phyloP scores from a whole-genome alignment of 345 rosid species.

The Populus tremula region DNA sequence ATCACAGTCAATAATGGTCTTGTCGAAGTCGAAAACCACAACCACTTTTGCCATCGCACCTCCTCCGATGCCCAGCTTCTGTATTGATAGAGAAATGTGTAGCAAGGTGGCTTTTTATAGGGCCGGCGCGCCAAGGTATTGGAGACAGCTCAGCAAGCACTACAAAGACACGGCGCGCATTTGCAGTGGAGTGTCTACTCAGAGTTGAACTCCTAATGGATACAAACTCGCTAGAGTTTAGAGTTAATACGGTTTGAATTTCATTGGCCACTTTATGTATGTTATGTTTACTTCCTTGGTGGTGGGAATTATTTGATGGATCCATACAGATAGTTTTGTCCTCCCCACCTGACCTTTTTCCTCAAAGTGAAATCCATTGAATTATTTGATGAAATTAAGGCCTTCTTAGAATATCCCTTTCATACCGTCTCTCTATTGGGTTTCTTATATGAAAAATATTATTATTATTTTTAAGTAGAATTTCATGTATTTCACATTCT shows the following conservation, averaged over 20 bases:
- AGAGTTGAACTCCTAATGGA: not conserved
- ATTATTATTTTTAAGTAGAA: too few relatives aligned
- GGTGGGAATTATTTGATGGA: too few relatives aligned
- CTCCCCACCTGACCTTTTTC: too few relatives aligned
- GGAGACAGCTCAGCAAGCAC: slow-evolving; percentile 14
- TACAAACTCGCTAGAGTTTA: not conserved
- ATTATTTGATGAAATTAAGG: too few relatives aligned
- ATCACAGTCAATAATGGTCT: slow-evolving; percentile 32
- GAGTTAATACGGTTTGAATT: not conserved
- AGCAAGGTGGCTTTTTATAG: not conserved
- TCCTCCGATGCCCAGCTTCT: not conserved
- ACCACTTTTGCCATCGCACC: slow-evolving; percentile 17
- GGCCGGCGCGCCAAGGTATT: not conserved
- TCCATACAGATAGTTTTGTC: too few relatives aligned
- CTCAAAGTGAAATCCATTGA: not conserved
- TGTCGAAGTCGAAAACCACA: slow-evolving; percentile 33
- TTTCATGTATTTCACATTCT: too few relatives aligned
- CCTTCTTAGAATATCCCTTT: too few relatives aligned
- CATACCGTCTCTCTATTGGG: too few relatives aligned
- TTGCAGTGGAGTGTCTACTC: not conserved
- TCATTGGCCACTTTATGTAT: not conserved
- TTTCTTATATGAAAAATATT: too few relatives aligned
- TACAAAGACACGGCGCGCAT: not conserved
- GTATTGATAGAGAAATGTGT: too few relatives aligned
- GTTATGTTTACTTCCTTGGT: too few relatives aligned